Conservation (phyloP, 2,329 filamentous ascomycete species). For the Colletotrichum higginsianum region DNA sequence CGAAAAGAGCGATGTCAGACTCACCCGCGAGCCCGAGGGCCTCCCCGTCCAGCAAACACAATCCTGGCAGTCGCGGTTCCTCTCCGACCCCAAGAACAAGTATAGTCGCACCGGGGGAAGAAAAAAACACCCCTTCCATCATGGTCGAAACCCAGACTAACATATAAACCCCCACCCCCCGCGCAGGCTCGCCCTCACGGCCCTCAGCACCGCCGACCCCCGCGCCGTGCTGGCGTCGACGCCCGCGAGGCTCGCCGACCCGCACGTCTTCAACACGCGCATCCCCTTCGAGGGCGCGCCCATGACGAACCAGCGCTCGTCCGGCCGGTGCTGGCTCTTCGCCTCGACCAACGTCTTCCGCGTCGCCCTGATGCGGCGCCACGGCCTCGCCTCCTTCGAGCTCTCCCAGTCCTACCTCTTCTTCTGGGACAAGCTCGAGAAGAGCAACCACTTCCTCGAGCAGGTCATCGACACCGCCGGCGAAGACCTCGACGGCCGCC, state of each 20-base stretch:
- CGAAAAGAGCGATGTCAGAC: constrained; percentile 66
- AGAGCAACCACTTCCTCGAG: constrained; percentile 91
- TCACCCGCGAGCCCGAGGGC: constrained; percentile 55
- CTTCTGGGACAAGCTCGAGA: constrained; percentile 96
- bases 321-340: constrained; percentile 92
- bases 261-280: constrained; percentile 86
- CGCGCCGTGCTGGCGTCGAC: constrained; percentile 76
- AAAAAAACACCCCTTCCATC: not conserved
- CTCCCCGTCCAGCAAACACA: constrained; percentile 67
- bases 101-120: constrained; percentile 47
- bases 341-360: constrained; percentile 93
- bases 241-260: constrained; percentile 75
- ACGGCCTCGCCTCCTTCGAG: constrained; percentile 84
- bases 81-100: constrained; percentile 78
- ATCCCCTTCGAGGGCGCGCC: constrained; percentile 87
- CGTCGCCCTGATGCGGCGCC: constrained; percentile 87
- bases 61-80: constrained; percentile 73
- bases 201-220: constrained; percentile 78
- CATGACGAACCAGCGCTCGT: constrained; percentile 86
- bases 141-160: constrained; percentile 6
- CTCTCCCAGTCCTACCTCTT: constrained; percentile 91
- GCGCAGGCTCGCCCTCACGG: constrained; percentile 79
- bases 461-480: constrained; percentile 82
- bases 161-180: not conserved
- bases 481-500: constrained; percentile 79